These are phyloP conservation scores for Myxozyma kluyveri DNA, from an alignment of 805 yeast genomes.

Conservation along the genomic window DNA sequence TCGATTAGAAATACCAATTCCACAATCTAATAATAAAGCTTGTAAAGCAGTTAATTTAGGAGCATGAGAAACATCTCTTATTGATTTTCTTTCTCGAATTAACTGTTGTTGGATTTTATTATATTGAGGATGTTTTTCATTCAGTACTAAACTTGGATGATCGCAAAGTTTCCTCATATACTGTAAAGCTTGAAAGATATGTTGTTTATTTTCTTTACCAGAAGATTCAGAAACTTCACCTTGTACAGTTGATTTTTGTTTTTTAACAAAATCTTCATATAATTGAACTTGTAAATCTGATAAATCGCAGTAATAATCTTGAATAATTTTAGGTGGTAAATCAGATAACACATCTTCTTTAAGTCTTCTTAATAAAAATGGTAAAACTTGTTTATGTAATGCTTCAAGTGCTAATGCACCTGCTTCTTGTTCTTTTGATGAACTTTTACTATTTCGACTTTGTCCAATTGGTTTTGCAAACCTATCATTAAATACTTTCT, in stretches of 20 bases:
- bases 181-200: conserved; percentile 94
- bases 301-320: conserved; percentile 94
- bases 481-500: conserved; percentile 86
- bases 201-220: conserved; percentile 64
- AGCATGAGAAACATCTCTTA: conserved; percentile 77
- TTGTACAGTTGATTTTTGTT: conserved; percentile 68
- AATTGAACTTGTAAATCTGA: conserved; percentile 85
- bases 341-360: conserved; percentile 95
- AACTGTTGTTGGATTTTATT: conserved; percentile 63
- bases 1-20: conserved; percentile 61
- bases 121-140: conserved; percentile 79
- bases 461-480: conserved; percentile 98
- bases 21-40: conserved; percentile 83
- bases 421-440: conserved; percentile 88
- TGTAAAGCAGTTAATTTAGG: conserved; percentile 85
- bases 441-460: conserved; percentile 78
- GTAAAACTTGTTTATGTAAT: conserved; percentile 91
- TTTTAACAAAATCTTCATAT: conserved; percentile 83
- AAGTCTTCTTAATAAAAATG: conserved; percentile 91
- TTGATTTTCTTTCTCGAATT: conserved; percentile 52
- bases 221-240: conserved; percentile 33
- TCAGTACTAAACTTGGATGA: conserved; percentile 87
- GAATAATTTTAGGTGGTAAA: conserved; percentile 96
- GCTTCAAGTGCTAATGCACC: conserved; percentile 97
- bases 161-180: conserved; percentile 96